These are phyloP conservation scores for Pezicula carpinea DNA, from an alignment of 2,329 filamentous ascomycete species.

Conservation along the genomic window DNA sequence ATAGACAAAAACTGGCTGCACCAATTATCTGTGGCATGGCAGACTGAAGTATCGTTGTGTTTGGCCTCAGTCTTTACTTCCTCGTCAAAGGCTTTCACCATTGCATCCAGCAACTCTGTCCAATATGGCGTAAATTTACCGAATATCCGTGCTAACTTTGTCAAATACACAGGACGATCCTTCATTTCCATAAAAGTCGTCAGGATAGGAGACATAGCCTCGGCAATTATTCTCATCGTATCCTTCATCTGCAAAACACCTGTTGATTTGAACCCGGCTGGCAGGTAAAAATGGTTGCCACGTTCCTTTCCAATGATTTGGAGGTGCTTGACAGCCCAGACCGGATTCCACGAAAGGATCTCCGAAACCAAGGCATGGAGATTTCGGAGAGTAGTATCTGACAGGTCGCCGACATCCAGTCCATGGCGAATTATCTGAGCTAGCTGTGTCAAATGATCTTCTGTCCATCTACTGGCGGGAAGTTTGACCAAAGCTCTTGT, in stretches of 20 bases:
- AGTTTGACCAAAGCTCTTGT: slow-evolving; percentile 3
- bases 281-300: neutral
- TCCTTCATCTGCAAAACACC: slow-evolving; percentile 4
- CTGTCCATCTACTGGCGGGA: slow-evolving; percentile 3
- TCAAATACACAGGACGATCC: slow-evolving; percentile 1
- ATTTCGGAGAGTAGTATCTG: neutral
- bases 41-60: no score
- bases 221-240: slow-evolving; percentile 1
- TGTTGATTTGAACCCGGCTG: neutral
- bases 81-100: slow-evolving; percentile 1
- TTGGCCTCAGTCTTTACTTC: neutral
- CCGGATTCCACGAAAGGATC: slow-evolving; percentile 5
- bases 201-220: slow-evolving; percentile 4
- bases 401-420: neutral
- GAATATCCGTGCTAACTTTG: slow-evolving; percentile 1
- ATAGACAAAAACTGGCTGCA: no score
- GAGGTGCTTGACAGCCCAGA: slow-evolving; percentile 5
- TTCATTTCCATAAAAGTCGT: neutral
- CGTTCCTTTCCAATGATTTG: slow-evolving; percentile 2
- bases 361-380: neutral
- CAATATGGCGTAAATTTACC: slow-evolving; percentile 6
- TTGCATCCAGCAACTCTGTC: slow-evolving; percentile 6
- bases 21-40: no score
- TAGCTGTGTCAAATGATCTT: slow-evolving; percentile 2
- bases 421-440: slow-evolving; percentile 4